Base-by-base conservation (phyloP, 768 basidiomycete species). In the Lentinula raphanica region DNA sequence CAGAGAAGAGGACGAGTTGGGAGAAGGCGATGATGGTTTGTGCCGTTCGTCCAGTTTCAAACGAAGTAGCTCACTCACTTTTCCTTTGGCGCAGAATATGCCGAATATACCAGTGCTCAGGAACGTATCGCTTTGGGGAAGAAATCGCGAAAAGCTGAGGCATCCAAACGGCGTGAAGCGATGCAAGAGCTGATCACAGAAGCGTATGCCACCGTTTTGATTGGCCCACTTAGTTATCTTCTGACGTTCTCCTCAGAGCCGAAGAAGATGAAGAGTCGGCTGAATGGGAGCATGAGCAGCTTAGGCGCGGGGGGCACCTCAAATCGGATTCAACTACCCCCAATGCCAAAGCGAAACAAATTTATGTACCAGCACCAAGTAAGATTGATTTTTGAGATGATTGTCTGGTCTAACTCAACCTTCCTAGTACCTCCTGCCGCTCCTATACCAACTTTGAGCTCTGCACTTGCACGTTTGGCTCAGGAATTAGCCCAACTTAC, bases 1-100 rank as follows among this genome's bases (percentile, higher is more conserved):
- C 71, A 76, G 92, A 49, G 92, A 94, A 70, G 92, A 94, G 39
- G 92, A 94, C 68, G 90, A 94, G 62, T 68, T 91, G 1, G 92
- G 92, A 11, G 90, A 94, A 67, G 91, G 86, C 2, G 92, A 94
- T 38, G 92, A 94, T 61, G 92, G 92, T 92, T 64, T 40, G 81
- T 68, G 19, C 19, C 32, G 4, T 46, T 28, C 8, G 19, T 51
- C 21, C n/a, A 17, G 13, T 45, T 32, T n/a, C 31, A 32, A 19
- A 29, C 45, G 35, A 46, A 32, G 45, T 53, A 42, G 42, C 15
- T 12, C 32, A 7, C 0, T 8, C 8, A 39, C 44, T 45, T 32
- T 25, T 35, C 19, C 25, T 27, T 56, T 5, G 5, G 4, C 13
- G 12, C 58, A 94, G 92, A 94, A 64, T 92, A 80, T 67, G 87